Evolutionary conservation across 2,329 filamentous ascomycete genomes (phyloP), one percentile per base, ranked within the genome.

Genomic region (Hypoxylon sp.): DNA sequence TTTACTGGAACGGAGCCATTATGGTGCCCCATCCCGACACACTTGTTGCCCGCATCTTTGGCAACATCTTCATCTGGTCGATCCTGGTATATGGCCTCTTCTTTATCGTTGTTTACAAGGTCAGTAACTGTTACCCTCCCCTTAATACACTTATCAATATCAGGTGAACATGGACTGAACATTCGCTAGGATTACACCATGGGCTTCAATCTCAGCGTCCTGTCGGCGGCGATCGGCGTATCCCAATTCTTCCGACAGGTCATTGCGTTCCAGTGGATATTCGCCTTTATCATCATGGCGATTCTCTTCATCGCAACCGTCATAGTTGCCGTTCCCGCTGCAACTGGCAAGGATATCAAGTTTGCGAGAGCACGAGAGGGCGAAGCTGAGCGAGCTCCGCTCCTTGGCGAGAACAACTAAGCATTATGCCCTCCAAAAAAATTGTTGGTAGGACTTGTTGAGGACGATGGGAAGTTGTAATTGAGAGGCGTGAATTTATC

Each of bases 1-100:
- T 97, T 58, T 95, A 94, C 84, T 97, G 93, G 93, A 93, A 93
- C 73, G 94, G 94, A 7, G 93, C 94, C 19, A 90, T 94, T 51
- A 92, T 92, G 77, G 87, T 95, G n/a, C 83, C 83, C n/a, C 84
- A 93, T 76, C 86, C 89, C 6, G 82, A 90, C 63, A 86, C 83
- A 63, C 79, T 93, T 3, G 84, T 90, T 1, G 90, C 92, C n/a
- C 85, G 93, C 51, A 90, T 97, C 72, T 87, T 96, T 23, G 93
- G 92, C 56, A 97, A 97, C 77, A 84, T 97, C 72, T 93, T 94
- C 73, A 92, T 97, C 75, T 97, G 94, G 94, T 89, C 90, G 25
- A 90, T 95, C 69, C 82, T 95, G 43, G 88, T 86, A 1, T 92
- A 94, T 75, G 94, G 94, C 7, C 75, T 88, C 38, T 93, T 94